Percentiles rank a stretch among this genome's conserved stretches.
Evolutionary conservation across 495 filamentous ascomycete genomes (phyloP).

Genomic region (Cryomyces antarcticus): DNA sequence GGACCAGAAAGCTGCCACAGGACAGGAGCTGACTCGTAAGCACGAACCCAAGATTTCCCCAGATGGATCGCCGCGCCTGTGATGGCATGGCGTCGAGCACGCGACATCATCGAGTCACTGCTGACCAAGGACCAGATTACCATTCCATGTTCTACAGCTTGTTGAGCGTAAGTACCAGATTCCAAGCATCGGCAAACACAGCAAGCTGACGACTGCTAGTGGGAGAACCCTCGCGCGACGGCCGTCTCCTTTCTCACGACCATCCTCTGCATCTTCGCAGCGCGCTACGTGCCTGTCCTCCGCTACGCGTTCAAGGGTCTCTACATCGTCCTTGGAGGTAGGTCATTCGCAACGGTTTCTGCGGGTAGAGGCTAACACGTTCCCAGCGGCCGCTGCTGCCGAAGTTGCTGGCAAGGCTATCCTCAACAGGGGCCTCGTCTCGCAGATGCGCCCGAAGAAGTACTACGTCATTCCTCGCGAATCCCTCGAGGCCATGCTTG

Average conservation of each 20-base stretch:
- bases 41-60: conserved; percentile 1
- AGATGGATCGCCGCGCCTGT: neutral
- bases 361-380: no score
- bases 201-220: conserved; percentile 26
- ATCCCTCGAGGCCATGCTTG: conserved; percentile 56
- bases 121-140: conserved; percentile 36
- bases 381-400: conserved; percentile 44
- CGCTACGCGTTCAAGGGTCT: conserved; percentile 75
- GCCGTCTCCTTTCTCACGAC: conserved; percentile 58
- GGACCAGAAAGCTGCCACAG: conserved; percentile 47
- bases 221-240: conserved; percentile 60
- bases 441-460: conserved; percentile 68
- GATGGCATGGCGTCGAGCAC: neutral
- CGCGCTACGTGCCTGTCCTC: conserved; percentile 74
- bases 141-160: conserved; percentile 90
- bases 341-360: conserved; percentile 15
- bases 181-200: neutral
- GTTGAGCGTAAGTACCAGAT: conserved; percentile 37
- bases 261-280: conserved; percentile 66
- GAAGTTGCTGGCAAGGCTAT: conserved; percentile 61
- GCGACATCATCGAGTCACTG: neutral
- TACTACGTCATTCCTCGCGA: conserved; percentile 86
- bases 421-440: conserved; percentile 58
- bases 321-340: conserved; percentile 47
- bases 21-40: conserved; percentile 69